Percentiles rank a stretch among this genome's conserved stretches.
These are phyloP conservation scores for Chrysanthemum makinoi DNA, from an alignment of 129 eudicot genomes.

Conservation along the genomic window DNA sequence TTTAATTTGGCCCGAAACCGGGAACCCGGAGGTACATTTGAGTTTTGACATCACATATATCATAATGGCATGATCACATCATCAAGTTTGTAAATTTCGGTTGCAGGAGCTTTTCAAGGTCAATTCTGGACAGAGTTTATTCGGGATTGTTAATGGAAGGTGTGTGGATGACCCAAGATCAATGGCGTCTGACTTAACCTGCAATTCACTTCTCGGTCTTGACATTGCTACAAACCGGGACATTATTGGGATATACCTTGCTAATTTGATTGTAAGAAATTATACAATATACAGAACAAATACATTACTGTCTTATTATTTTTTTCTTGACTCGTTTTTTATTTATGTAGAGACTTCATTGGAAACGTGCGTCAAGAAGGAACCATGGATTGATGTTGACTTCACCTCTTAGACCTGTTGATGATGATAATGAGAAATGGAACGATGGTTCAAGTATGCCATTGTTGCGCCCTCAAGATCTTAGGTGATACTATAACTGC, in stretches of 20 bases:
- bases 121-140: conserved; percentile 82
- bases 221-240: conserved; percentile 87
- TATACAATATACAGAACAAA: neutral
- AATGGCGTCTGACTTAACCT: conserved; percentile 74
- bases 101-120: conserved; percentile 82
- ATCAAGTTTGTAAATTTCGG: conserved; percentile 4
- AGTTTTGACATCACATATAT: conserved; percentile 10
- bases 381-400: conserved; percentile 81
- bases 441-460: conserved; percentile 58
- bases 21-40: conserved; percentile 71
- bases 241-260: conserved; percentile 81
- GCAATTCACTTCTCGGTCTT: conserved; percentile 65
- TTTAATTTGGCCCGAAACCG: conserved; percentile 79
- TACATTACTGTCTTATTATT: neutral
- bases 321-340: conserved; percentile 2
- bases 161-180: conserved; percentile 91
- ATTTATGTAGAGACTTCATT: conserved; percentile 63
- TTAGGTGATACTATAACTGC: conserved; percentile 45
- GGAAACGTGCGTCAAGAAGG: conserved; percentile 89
- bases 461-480: conserved; percentile 78
- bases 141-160: conserved; percentile 80
- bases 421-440: conserved; percentile 48
- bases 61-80: neutral
- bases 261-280: conserved; percentile 75
- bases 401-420: conserved; percentile 76